Evolutionary conservation across 1,284 basidiomycete genomes (phyloP).

Genomic region (Coniophora puteana): DNA sequence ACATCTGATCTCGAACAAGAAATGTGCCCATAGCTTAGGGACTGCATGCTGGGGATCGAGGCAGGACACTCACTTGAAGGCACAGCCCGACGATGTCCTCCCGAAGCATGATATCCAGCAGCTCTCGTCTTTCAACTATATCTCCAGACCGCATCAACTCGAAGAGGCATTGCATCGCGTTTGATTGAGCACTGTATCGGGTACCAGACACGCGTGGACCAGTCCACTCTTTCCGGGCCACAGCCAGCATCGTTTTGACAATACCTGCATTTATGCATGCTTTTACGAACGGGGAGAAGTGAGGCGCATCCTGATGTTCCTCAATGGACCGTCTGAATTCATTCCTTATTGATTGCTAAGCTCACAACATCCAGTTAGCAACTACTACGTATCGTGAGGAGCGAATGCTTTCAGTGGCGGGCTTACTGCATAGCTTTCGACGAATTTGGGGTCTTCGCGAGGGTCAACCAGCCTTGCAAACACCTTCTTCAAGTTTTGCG

Average conservation of each 20-base stretch:
- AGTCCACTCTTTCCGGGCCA: constrained; percentile 8
- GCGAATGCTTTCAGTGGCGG: no score
- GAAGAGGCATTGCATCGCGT: constrained; percentile 17
- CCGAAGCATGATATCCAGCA: constrained; percentile 18
- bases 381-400: no score
- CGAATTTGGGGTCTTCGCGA: constrained; percentile 13
- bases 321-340: no score
- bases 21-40: no score
- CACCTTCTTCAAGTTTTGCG: constrained; percentile 10
- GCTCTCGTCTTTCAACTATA: constrained; percentile 13
- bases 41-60: no score
- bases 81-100: constrained; percentile 16
- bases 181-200: constrained; percentile 15
- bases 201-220: no score
- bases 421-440: constrained; percentile 16
- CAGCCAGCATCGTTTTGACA: constrained; percentile 18
- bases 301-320: neutral
- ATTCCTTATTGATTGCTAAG: no score
- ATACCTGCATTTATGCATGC: constrained; percentile 20
- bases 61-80: constrained; percentile 21
- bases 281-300: constrained; percentile 17
- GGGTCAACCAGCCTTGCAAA: constrained; percentile 18
- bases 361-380: no score
- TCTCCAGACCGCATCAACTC: constrained; percentile 17
- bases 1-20: no score